Base-by-base conservation (phyloP, 2,329 filamentous ascomycete genomes). In the Fusarium drepaniforme region DNA sequence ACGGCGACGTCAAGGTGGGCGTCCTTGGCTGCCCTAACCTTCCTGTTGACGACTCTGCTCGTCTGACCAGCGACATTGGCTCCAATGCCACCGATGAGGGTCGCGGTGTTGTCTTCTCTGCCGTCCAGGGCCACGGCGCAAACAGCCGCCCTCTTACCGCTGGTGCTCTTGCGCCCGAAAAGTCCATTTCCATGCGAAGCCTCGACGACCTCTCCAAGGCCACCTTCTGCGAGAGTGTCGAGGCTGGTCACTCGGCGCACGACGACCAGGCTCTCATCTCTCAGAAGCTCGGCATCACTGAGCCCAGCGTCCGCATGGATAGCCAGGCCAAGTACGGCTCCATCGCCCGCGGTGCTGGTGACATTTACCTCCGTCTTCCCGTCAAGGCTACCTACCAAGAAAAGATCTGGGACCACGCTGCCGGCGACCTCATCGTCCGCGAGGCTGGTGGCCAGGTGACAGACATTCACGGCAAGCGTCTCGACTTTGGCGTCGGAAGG, bases 331-430 rank as follows among this genome's bases (percentile, higher is more conserved):
- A 99, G 85, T 99, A 99, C 85, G 96, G 93, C 72, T 97, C 94
- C 40, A 97, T 99, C 82, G 97, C 97, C 40, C 90, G 97, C 73
- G 97, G 97, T 56, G 95, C 96, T 7, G 97, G 96, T 60, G 97
- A 99, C 81, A 92, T 99, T 75, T 99, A 99, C 85, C 89, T 99
- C 68, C 91, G 97, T 64, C 86, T 99, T 68, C 97, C 97, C 5
- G 93, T 94, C 70, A 93, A 91, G 82, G 93, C 93, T 78, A 92
- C 93, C 64, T 99, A 99, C 86, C 92, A 97, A 83, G 97, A 99
- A 89, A 99, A 99, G 90, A 99, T 99, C 77, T 99, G 97, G 97
- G 97, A 99, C 82, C 97, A 99, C 83, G 97, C 97, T 21, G 97
- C 96, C 15, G 97, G 97, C 46, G 96, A 98, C 80, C 86, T 99